Evolutionary conservation across 2,329 filamentous ascomycete genomes (phyloP).

Genomic region (Sclerotinia glacialis): DNA sequence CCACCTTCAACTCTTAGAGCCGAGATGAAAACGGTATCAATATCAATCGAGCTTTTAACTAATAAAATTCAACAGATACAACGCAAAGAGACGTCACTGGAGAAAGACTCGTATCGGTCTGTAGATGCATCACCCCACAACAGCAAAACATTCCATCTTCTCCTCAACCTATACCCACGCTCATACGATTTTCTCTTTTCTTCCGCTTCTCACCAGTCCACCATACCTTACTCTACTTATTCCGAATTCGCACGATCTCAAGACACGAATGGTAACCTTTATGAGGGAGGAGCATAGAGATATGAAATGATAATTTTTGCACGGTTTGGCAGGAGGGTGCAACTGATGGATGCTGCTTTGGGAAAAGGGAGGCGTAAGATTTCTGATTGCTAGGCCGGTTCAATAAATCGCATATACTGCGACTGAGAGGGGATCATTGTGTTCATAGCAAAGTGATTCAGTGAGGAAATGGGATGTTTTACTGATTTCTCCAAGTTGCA

Average conservation of each 20-base stretch:
- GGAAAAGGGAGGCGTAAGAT: conserved; percentile 21
- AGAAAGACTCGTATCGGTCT: conserved; percentile 99
- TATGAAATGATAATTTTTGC: conserved; percentile 20
- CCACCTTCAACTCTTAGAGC: background rate
- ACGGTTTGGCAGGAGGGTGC: conserved; percentile 19
- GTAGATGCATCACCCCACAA: conserved; percentile 61
- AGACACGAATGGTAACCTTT: conserved; percentile 20
- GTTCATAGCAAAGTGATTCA: conserved; percentile 20
- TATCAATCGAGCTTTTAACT: conserved; percentile 14
- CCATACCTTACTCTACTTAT: conserved; percentile 19
- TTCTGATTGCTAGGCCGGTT: conserved; percentile 20
- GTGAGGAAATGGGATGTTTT: conserved; percentile 23
- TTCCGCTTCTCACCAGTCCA: conserved; percentile 23
- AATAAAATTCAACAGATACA: conserved; percentile 68
- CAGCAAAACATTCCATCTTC: conserved; percentile 23
- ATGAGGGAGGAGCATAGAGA: conserved; percentile 21
- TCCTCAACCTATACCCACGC: conserved; percentile 18
- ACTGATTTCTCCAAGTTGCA: conserved; percentile 14
- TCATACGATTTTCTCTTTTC: conserved; percentile 20
- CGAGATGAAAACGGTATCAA: background rate
- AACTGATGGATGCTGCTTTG: conserved; percentile 18
- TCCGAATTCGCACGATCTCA: conserved; percentile 17
- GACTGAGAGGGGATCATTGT: conserved; percentile 18
- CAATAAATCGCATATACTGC: conserved; percentile 17
- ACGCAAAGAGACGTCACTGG: conserved; percentile 99